These are phyloP conservation scores for Cairneyella variabilis DNA, from an alignment of 495 filamentous ascomycete species.

Conservation along the genomic window DNA sequence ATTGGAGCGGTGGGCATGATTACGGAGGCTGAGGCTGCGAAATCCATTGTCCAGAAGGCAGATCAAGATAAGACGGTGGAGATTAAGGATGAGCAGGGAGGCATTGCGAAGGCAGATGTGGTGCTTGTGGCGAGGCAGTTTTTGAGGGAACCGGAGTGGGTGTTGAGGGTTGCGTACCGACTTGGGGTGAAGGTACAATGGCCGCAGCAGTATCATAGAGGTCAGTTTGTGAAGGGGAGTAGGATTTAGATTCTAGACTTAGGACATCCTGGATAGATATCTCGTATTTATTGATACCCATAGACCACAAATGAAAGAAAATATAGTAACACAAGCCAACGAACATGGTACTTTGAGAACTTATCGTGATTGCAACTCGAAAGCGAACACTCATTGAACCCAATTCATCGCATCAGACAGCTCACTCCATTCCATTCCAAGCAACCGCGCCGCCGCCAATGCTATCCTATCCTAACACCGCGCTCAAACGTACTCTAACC, in stretches of 20 bases:
- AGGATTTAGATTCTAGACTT: conserved; percentile 8
- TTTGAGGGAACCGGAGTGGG: conserved; percentile 65
- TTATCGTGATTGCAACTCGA: no score
- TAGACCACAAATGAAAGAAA: background rate
- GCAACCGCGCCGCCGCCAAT: no score
- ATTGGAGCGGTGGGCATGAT: conserved; percentile 76
- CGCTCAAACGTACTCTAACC: no score
- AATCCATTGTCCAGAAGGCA: conserved; percentile 46
- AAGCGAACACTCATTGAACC: no score
- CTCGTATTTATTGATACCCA: background rate
- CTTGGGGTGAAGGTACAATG: conserved; percentile 54
- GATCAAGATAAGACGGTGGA: conserved; percentile 26
- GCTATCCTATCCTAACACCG: no score
- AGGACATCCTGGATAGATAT: background rate
- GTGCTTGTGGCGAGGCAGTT: conserved; percentile 63
- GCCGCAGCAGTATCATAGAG: conserved; percentile 48
- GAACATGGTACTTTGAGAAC: no score
- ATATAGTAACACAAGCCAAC: background rate
- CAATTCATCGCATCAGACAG: no score
- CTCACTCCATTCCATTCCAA: no score
- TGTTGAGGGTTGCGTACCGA: conserved; percentile 54
- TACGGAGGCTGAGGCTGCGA: conserved; percentile 57
- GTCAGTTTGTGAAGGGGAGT: conserved; percentile 13
- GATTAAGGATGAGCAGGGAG: conserved; percentile 40
- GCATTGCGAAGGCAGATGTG: conserved; percentile 51